These are phyloP conservation scores for Termitomyces sp. DNA, from an alignment of 768 basidiomycete species.

Conservation along the genomic window DNA sequence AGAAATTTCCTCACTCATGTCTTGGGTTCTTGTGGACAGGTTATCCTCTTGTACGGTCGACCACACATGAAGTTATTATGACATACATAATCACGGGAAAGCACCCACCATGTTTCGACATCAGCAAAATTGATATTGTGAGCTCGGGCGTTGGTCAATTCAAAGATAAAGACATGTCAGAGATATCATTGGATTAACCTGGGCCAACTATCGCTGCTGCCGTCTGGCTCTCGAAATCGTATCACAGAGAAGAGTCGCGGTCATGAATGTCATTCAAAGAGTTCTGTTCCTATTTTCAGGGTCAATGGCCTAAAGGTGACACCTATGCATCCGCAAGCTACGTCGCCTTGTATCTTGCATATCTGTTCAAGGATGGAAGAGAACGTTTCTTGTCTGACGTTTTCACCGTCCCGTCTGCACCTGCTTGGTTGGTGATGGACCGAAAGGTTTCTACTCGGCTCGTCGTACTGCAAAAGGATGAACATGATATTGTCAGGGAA, in stretches of 20 bases:
- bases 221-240: neutral
- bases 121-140: neutral
- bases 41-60: neutral
- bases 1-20: too few species aligned
- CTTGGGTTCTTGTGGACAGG: neutral
- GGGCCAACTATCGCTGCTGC: neutral
- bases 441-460: neutral
- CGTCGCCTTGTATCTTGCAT: conserved; percentile 1
- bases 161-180: neutral
- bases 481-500: neutral
- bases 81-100: neutral
- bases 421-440: neutral
- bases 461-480: neutral
- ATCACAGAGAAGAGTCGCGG: neutral
- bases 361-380: neutral
- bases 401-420: neutral
- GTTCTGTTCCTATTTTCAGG: neutral
- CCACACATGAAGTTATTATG: conserved; percentile 1
- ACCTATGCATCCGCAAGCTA: neutral
- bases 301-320: neutral
- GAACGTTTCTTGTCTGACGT: neutral
- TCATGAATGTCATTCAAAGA: neutral
- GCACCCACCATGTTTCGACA: neutral
- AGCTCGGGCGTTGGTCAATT: neutral
- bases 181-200: neutral